phyloP scores from a whole-genome alignment of 2,329 filamentous ascomycete species.

The Fusarium aywerte region DNA sequence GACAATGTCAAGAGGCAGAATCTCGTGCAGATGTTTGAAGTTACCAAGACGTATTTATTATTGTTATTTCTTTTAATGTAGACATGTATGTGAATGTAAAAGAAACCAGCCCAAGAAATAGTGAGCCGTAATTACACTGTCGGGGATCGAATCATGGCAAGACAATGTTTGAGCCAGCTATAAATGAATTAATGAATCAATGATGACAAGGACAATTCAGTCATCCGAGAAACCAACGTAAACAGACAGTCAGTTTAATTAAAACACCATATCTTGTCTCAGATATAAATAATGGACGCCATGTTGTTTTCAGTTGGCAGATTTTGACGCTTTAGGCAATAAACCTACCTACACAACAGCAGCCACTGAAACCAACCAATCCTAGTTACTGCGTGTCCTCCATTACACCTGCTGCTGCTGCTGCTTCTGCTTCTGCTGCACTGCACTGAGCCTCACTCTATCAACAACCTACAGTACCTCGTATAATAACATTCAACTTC shows the following conservation, averaged over 20 bases:
- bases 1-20: background rate
- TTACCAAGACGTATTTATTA: too few relatives aligned
- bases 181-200: too few relatives aligned
- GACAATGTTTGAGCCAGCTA: slow-evolving; percentile 21
- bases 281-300: slow-evolving; percentile 4
- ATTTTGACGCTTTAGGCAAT: slow-evolving; percentile 32
- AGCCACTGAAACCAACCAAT: slow-evolving; percentile 10
- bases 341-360: background rate
- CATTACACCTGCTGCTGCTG: background rate
- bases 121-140: background rate
- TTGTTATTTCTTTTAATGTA: too few relatives aligned
- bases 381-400: slow-evolving; percentile 12
- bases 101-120: too few relatives aligned
- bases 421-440: too few relatives aligned
- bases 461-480: background rate
- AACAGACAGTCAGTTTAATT: background rate
- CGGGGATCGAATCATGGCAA: background rate
- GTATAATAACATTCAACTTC: background rate
- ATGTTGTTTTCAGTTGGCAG: slow-evolving; percentile 9
- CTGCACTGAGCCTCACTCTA: background rate
- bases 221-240: background rate
- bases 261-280: slow-evolving; percentile 1
- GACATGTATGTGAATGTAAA: too few relatives aligned
- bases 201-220: background rate
- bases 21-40: too few relatives aligned